phyloP scores from a whole-genome alignment of 352 stramenopile genomes.

The Thraustochytrium sp. region DNA sequence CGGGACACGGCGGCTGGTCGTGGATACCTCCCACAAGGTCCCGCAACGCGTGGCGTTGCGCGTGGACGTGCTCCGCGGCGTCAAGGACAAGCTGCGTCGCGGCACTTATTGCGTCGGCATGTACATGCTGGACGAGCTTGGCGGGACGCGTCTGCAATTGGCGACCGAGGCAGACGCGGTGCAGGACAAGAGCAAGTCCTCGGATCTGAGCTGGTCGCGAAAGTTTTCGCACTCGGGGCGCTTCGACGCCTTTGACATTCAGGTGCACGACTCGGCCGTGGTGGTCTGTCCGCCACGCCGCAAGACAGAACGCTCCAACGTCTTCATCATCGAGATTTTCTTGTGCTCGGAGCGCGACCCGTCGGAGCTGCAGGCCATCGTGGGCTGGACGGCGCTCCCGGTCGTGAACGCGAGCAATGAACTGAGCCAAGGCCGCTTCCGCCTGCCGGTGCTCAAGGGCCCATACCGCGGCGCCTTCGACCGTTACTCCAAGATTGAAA shows the following conservation, averaged over 20 bases:
- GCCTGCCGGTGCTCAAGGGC: neutral
- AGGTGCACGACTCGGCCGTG: neutral
- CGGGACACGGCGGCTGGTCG: neutral
- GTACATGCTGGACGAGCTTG: conserved; percentile 35
- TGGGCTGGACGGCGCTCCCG: conserved; percentile 22
- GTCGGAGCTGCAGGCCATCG: neutral
- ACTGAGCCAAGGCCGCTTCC: neutral
- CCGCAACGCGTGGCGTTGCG: neutral
- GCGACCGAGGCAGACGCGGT: neutral
- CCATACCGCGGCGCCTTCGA: neutral
- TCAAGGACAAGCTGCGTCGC: conserved; percentile 26
- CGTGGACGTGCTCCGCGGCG: neutral
- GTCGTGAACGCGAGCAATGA: neutral
- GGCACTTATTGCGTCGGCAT: neutral
- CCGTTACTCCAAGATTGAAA: conserved; percentile 24
- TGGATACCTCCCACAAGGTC: conserved; percentile 11
- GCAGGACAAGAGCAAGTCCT: too few species aligned
- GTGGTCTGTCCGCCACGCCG: conserved; percentile 9
- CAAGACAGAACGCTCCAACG: neutral
- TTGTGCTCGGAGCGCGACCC: neutral
- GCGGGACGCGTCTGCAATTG: neutral
- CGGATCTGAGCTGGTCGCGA: neutral
- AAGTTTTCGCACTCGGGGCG: neutral
- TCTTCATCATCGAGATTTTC: conserved; percentile 17
- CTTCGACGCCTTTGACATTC: neutral